Percentiles rank a stretch among this genome's conserved stretches.
Evolutionary conservation across 2,329 filamentous ascomycete species (phyloP).

Genomic region (Huntiella abstrusa): DNA sequence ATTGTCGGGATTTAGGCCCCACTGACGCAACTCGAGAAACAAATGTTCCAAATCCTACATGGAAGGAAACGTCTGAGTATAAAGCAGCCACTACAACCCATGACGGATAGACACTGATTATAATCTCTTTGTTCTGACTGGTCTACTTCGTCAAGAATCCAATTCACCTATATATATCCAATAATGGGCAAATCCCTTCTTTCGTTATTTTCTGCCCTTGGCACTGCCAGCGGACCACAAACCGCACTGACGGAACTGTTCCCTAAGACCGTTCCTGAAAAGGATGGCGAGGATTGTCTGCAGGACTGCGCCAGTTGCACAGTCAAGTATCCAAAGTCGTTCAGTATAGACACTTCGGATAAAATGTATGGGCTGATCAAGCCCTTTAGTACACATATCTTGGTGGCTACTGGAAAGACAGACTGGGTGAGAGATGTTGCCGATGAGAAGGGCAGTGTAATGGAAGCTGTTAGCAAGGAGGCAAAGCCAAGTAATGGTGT

Average conservation of each 20-base stretch:
- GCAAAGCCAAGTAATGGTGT: constrained; percentile 50
- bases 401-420: constrained; percentile 87
- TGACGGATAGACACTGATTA: no score
- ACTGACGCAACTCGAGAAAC: no score
- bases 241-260: constrained; percentile 34
- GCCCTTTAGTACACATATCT: constrained; percentile 71
- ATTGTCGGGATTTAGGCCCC: no score
- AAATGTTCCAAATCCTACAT: no score
- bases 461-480: constrained; percentile 50
- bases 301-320: constrained; percentile 73
- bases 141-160: no score
- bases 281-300: constrained; percentile 76
- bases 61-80: no score
- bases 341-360: constrained; percentile 60
- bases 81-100: no score
- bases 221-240: no score
- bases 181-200: no score
- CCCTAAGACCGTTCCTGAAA: constrained; percentile 48
- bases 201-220: no score
- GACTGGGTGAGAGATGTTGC: constrained; percentile 85
- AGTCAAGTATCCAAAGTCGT: constrained; percentile 51
- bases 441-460: constrained; percentile 72
- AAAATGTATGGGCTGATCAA: constrained; percentile 70
- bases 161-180: no score
- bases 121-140: no score